Evolutionary conservation across 345 rosid species (phyloP).

Genomic region (Boechera retrofracta): DNA sequence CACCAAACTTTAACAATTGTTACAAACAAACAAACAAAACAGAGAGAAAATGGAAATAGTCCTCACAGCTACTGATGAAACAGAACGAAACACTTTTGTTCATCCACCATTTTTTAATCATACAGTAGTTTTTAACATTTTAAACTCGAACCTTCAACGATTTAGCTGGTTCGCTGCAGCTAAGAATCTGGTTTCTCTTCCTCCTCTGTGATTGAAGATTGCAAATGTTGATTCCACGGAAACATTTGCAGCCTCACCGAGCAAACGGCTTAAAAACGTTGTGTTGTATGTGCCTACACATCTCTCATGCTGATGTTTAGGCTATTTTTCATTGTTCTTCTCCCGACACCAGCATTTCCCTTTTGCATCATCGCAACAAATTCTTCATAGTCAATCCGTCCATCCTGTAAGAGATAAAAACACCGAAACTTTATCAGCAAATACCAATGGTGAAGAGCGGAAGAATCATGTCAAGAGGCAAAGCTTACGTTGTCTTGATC

Average conservation of each 20-base stretch:
- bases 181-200: conserved; percentile 13
- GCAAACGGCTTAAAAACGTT: not conserved
- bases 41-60: conserved; percentile 17
- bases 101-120: conserved; percentile 29
- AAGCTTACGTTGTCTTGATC: conserved; percentile 94
- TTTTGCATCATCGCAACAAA: conserved; percentile 99
- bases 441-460: not conserved
- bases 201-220: conserved; percentile 17
- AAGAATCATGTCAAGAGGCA: conserved; percentile 6
- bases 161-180: conserved; percentile 10
- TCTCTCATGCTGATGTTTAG: conserved; percentile 95
- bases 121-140: conserved; percentile 28
- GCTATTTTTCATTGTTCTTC: conserved; percentile 98
- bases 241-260: conserved; percentile 29
- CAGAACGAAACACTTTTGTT: conserved; percentile 28
- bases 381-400: conserved; percentile 92
- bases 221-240: conserved; percentile 14
- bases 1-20: conserved; percentile 30
- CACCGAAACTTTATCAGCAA: not conserved
- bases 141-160: conserved; percentile 31
- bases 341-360: conserved; percentile 91
- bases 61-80: conserved; percentile 32
- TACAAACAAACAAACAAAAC: conserved; percentile 41
- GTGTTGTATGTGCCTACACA: conserved; percentile 33
- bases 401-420: conserved; percentile 59